Evolutionary conservation across 352 stramenopile species (phyloP).

Genomic region (Phytophthora cactorum): DNA sequence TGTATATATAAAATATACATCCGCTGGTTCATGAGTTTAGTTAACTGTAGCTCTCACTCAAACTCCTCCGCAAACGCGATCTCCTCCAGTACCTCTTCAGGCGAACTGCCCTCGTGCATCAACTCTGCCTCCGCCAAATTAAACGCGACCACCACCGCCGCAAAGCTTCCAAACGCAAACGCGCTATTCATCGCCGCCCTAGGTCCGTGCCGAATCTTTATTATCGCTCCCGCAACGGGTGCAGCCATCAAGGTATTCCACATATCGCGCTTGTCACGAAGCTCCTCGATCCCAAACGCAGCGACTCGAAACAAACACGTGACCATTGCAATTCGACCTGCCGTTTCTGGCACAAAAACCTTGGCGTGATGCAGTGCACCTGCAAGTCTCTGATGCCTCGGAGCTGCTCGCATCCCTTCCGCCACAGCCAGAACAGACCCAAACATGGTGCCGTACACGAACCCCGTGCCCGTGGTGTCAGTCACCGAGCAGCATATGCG

Average conservation of each 20-base stretch:
- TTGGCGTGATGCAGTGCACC: conserved; percentile 39
- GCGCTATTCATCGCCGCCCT: conserved; percentile 36
- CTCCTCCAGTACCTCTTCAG: conserved; percentile 49
- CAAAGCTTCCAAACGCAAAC: conserved; percentile 46
- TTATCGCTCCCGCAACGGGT: conserved; percentile 33
- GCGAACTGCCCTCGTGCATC: conserved; percentile 29
- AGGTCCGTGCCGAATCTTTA: conserved; percentile 37
- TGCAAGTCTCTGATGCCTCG: conserved; percentile 34
- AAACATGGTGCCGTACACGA: conserved; percentile 54
- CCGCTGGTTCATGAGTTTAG: too few relatives aligned
- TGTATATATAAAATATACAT: too few relatives aligned
- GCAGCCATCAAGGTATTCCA: conserved; percentile 47
- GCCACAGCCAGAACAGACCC: conserved; percentile 38
- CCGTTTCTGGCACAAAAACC: conserved; percentile 39
- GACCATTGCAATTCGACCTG: conserved; percentile 49
- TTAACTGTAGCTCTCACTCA: not conserved
- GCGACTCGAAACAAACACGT: conserved; percentile 43
- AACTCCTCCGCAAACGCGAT: conserved; percentile 51
- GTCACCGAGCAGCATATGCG: conserved; percentile 12
- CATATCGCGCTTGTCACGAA: conserved; percentile 40
- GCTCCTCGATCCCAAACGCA: conserved; percentile 30
- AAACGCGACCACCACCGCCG: conserved; percentile 47
- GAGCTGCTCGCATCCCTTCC: conserved; percentile 39
- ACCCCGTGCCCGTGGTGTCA: conserved; percentile 42
- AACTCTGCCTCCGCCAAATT: conserved; percentile 40